Evolutionary conservation across 345 rosid species (phyloP).

Genomic region (Populus davidiana): DNA sequence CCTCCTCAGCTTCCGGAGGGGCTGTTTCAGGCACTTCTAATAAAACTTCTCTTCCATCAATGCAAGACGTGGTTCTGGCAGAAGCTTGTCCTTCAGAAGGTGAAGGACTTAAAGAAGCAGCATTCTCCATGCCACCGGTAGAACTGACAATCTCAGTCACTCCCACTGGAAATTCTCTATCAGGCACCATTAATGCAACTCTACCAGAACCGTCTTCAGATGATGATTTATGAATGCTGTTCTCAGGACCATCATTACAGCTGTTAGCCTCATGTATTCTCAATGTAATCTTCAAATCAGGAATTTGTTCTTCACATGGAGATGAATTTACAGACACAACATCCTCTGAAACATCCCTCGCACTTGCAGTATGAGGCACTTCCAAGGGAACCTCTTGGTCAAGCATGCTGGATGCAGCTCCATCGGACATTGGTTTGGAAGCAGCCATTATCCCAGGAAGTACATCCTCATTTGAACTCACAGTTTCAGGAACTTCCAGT

Average conservation of each 20-base stretch:
- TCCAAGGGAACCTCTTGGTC: neutral
- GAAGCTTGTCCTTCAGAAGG: constrained; percentile 1
- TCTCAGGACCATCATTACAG: constrained; percentile 18
- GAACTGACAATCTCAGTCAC: constrained; percentile 13
- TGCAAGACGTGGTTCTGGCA: neutral
- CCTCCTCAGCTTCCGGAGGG: neutral
- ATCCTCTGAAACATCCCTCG: constrained; percentile 14
- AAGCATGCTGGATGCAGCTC: constrained; percentile 8
- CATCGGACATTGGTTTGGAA: constrained; percentile 8
- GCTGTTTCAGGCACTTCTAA: constrained; percentile 15
- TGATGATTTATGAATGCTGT: neutral
- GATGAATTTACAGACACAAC: constrained; percentile 19
- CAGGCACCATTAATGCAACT: neutral
- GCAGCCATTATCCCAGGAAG: constrained; percentile 1
- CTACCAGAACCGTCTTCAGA: constrained; percentile 1
- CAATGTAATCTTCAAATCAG: constrained; percentile 5
- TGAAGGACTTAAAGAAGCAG: constrained; percentile 11
- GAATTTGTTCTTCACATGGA: constrained; percentile 23
- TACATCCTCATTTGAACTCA: constrained; percentile 23
- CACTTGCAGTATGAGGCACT: neutral
- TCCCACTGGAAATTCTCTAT: constrained; percentile 7
- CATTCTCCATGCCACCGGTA: constrained; percentile 7
- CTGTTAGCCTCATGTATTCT: constrained; percentile 14
- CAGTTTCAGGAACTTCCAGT: constrained; percentile 13
- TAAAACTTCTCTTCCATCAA: neutral